phyloP scores from a whole-genome alignment of 2,329 filamentous ascomycete genomes.

The Venturia pyrina region DNA sequence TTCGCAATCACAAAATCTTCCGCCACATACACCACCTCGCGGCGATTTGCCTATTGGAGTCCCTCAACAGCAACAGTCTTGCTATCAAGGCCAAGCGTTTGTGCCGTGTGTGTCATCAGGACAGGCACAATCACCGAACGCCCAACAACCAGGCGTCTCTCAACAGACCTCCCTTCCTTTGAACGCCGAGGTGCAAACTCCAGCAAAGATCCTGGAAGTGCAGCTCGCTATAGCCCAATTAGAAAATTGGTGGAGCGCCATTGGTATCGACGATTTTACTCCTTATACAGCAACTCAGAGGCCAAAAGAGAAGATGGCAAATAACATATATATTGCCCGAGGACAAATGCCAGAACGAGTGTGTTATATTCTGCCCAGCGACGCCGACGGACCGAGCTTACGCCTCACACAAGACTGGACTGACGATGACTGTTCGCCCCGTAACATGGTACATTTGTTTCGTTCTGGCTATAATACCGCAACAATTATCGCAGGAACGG shows the following conservation, averaged over 20 bases:
- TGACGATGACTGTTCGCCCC: neutral
- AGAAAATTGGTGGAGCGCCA: neutral
- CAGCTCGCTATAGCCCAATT: neutral
- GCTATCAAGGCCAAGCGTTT: neutral
- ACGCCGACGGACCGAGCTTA: neutral
- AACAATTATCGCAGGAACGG: neutral
- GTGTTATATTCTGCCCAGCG: neutral
- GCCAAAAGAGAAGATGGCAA: neutral
- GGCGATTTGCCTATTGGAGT: neutral
- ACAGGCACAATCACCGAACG: neutral
- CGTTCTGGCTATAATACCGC: neutral
- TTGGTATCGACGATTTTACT: neutral
- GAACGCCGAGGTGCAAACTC: neutral
- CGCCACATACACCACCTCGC: neutral
- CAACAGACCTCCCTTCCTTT: neutral
- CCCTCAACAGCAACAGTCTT: neutral
- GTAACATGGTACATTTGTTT: neutral
- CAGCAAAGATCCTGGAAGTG: neutral
- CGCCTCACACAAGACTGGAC: neutral
- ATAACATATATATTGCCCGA: neutral
- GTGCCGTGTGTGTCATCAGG: neutral
- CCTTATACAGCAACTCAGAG: neutral
- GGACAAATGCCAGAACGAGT: neutral
- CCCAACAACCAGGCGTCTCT: neutral
- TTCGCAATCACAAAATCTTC: neutral